Base-by-base conservation (phyloP, 495 filamentous ascomycete genomes). In the Sporormia fimetaria region DNA sequence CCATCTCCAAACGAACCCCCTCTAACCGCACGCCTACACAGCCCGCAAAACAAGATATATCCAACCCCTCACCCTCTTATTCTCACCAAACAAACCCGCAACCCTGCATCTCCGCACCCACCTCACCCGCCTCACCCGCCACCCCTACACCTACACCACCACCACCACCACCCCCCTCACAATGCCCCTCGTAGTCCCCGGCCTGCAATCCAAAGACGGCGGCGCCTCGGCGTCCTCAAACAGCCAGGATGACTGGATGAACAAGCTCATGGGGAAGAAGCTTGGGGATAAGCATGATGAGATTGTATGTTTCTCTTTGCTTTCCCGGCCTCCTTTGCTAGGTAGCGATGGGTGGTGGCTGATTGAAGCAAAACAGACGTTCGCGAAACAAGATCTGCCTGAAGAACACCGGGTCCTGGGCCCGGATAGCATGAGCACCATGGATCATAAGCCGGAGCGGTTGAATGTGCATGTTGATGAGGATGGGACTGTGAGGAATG, bases 161-260 rank as follows among this genome's bases (percentile, higher is more conserved):
- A 22, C 27, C 27, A 15, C 3, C 21, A 32, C 12, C 14, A 16
- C 38, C 3, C 4, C 27, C 3, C 32, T 5, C 38, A 44, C 36
- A 18, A 88, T 88, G 83, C 83, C 83, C 68, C 81, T 88, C 63
- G 76, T 88, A 55, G 73, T 87, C 12, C 82, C 82, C 10, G 80
- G 75, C 55, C 64, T 86, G 64, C 71, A 67, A 55, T 70, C 66
- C 60, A 40, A 34, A 4, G 57, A 62, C 27, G 66, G 59, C 37
- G 56, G 53, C 37, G 66, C 71, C 54, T 59, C 64, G 57, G n/a
- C n/a, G 74, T 74, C 44, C 63, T 70, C 20, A 70, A 59, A 64
- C 57, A 75, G 75, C 46, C 63, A 71, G 26, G 72, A 79, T 45
- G 53, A 57, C 32, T 88, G 83, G 83, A 61, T 61, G 28, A 74